Base-by-base conservation (phyloP, 352 stramenopile genomes). In the Phytophthora melonis region DNA sequence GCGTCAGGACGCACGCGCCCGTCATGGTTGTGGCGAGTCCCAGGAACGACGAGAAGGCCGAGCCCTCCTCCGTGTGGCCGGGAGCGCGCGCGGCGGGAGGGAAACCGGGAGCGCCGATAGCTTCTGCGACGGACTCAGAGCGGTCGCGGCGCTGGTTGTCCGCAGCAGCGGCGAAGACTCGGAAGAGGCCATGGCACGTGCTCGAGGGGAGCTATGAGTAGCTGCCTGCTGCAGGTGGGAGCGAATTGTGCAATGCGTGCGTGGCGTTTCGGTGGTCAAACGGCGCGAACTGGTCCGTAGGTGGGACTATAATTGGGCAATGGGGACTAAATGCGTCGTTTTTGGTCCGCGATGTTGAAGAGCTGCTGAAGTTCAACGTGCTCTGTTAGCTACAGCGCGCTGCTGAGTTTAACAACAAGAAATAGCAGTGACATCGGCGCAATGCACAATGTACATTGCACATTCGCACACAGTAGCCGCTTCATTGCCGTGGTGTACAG, bases 11-110 rank as follows among this genome's bases (percentile, higher is more conserved):
- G 59, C 82, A 90, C n/a, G 89, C 84, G 16, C 87, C 87, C 68
- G 89, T 94, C 89, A 96, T 96, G 52, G 89, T 96, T 27, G 87
- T 93, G 41, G 88, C 88, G 18, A 96, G 78, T 0, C 87, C 89
- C 47, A 96, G 75, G 61, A 89, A 96, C 4, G 86, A 90, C 72
- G 87, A 94, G 34, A 93, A 67, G 23, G 86, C 81, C 23, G 84
- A 92, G 27, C 87, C 86, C 49, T 87, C 72, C 63, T 88, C 79
- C 2, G 74, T 81, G 68, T 82, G 79, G 36, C 63, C 72, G 0
- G 74, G 78, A 16, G 66, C 58, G n/a, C 50, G 62, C 21, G 32
- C 36, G 16, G 16, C 36, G 47, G 36, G 0, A 19, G 10, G 18
- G 62, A 32, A 0, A 61, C 30, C 3, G 75, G 55, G 2, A 69